Base-by-base conservation (phyloP, 306 rosid species). In the Acmispon strigosus region DNA sequence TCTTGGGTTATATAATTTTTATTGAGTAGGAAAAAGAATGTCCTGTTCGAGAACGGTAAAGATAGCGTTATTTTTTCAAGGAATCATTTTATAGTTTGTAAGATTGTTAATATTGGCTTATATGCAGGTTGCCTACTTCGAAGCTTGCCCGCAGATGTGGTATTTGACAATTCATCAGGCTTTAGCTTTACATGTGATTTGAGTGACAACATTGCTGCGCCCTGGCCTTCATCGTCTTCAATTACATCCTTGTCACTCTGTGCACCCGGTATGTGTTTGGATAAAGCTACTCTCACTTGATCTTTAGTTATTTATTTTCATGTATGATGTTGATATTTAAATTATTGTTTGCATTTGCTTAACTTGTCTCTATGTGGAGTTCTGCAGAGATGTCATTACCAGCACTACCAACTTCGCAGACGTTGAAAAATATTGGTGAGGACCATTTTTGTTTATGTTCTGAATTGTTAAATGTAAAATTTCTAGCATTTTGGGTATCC, bases 301-400 rank as follows among this genome's bases (percentile, higher is more conserved):
- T 78, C 18, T 5, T 17, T 76, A 18, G 13, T 15, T 58, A 51
- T 62, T 15, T n/a, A n/a, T 36, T 60, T 42, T 62, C 37, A 17
- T 52, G 6, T 14, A 17, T 45, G 63, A 18, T 76, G 36, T 60
- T 66, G 24, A 60, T 75, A 65, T 68, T 68, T 54, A 18, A 58
- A 8, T 48, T 20, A 57, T 66, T 39, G 22, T 69, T 68, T 56
- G n/a, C 54, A 37, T 49, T 39, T 62, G 49, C 52, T 77, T 14
- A 47, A 15, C 69, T 36, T 58, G 51, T 66, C 49, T 39, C 56
- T 12, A 2, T 57, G 36, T 34, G 72, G 65, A 73, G 49, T 72
- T 78, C 77, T 81, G 48, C 97, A 91, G 99, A 95, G 86, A 95
- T 95, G 99, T 91, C 99, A 44, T 85, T 94, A 85, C 99, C 97